These are phyloP conservation scores for Penicillium bialowiezense DNA, from an alignment of 495 filamentous ascomycete species.

Conservation along the genomic window DNA sequence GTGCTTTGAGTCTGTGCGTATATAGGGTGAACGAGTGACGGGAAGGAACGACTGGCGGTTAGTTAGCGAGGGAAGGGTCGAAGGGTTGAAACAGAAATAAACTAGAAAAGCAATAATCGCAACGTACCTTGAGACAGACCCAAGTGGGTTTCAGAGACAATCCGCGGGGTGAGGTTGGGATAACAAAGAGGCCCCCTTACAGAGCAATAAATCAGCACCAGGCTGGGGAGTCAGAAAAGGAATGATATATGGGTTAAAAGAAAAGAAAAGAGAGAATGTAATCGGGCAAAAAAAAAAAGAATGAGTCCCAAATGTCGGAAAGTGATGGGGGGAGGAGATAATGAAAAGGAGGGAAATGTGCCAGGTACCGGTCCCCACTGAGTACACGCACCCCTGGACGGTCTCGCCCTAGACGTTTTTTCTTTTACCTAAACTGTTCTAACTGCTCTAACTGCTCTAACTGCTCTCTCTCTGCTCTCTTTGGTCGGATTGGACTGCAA, in stretches of 20 bases:
- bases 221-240: conserved; percentile 27
- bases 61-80: not conserved
- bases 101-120: not conserved
- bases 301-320: not conserved
- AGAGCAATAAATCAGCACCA: conserved; percentile 31
- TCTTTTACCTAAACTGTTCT: no score
- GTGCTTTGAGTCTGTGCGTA: no score
- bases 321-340: conserved; percentile 22
- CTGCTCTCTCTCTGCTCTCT: no score
- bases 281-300: conserved; percentile 10
- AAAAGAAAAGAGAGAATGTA: conserved; percentile 7
- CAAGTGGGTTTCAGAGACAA: conserved; percentile 12
- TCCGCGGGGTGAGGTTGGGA: conserved; percentile 10
- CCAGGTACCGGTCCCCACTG: not conserved
- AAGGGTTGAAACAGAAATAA: not conserved
- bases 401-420: not conserved
- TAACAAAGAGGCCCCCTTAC: conserved; percentile 24
- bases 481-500: no score
- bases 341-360: conserved; percentile 8
- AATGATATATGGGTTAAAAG: not conserved
- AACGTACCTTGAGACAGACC: conserved; percentile 8
- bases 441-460: no score
- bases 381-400: conserved; percentile 5
- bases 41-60: conserved; percentile 3
- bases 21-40: not conserved